Base-by-base conservation (phyloP, 1,139 yeast genomes). In the Yamadazyma blattariae region DNA sequence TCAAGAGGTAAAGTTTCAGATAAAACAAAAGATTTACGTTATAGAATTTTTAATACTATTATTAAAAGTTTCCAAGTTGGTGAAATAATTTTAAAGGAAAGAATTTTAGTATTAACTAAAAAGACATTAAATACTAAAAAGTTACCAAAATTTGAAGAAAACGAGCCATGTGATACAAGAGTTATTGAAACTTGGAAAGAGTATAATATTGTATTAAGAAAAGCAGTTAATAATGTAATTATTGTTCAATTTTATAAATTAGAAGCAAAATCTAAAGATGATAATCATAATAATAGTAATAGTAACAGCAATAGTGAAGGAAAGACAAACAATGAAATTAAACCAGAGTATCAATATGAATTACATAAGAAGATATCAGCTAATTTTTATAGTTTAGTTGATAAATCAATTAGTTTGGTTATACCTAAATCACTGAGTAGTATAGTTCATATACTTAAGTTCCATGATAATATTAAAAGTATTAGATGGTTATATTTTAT, bases 121-220 rank as follows among this genome's bases (percentile, higher is more conserved):
- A 51, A 53, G 29, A 41, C 62, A 2, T 35, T 39, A 5, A 44
- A 45, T 16, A 39, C 51, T 3, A 29, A 40, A 3, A 31, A 37
- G 2, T 52, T 57, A 23, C 16, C 29, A 3, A 37, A 25, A 17
- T 40, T 47, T 30, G 52, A 48, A 16, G 85, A 79, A 39, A 59
- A 61, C 12, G 82, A 74, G 36, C 61, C 72, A 1, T 62, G 70
- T 26, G 78, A 74, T 36, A 64, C 86, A 1, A 58, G 81, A 33
- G 67, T 84, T 2, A 44, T 67, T n/a, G 88, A 83, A 39, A 61
- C 87, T 30, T 87, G 96, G 92, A 75, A 72, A 40, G 96, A 88
- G 52, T 83, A 77, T 50, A 59, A 76, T 23, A 80, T 82, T 2
- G 85, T 82, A 4, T 77, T 82, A 0, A 61, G 92, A 38, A 74